Conservation (phyloP, 768 basidiomycete genomes). For the Amanita brunnescens region DNA sequence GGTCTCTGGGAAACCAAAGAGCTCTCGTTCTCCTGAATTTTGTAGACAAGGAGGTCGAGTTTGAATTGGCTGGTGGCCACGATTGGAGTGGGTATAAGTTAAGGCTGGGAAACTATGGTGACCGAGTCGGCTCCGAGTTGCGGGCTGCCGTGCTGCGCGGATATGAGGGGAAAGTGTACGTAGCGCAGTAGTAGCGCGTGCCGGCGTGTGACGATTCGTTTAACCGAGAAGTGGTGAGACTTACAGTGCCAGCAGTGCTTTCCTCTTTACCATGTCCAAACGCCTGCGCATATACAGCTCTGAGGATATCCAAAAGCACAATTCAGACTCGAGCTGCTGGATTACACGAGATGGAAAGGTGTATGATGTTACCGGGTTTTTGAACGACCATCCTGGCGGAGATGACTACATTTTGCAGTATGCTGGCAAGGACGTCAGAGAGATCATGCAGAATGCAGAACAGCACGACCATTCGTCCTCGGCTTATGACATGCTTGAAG, state of each 20-base stretch:
- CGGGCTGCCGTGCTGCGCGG: background rate
- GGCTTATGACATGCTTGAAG: constrained; percentile 88
- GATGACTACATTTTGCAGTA: constrained; percentile 81
- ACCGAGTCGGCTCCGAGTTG: no score
- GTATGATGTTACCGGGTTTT: constrained; percentile 82
- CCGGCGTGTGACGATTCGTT: background rate
- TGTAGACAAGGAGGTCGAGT: constrained; percentile 16
- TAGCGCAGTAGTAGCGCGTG: background rate
- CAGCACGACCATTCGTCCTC: constrained; percentile 88
- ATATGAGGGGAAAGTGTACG: background rate
- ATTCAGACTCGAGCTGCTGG: constrained; percentile 63
- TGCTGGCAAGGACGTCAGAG: constrained; percentile 79
- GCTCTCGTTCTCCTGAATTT: constrained; percentile 46
- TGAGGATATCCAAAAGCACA: constrained; percentile 68
- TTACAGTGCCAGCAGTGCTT: background rate
- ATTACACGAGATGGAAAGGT: constrained; percentile 73
- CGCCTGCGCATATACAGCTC: constrained; percentile 65
- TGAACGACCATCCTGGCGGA: constrained; percentile 88
- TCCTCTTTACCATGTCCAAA: constrained; percentile 43
- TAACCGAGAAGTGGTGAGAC: background rate
- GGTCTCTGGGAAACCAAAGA: constrained; percentile 25
- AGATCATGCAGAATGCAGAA: constrained; percentile 67
- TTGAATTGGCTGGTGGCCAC: constrained; percentile 10
- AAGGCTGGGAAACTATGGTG: constrained; percentile 22
- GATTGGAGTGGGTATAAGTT: constrained; percentile 12